phyloP scores from a whole-genome alignment of 148 eudicot genomes.

The Pouteria glomerata region DNA sequence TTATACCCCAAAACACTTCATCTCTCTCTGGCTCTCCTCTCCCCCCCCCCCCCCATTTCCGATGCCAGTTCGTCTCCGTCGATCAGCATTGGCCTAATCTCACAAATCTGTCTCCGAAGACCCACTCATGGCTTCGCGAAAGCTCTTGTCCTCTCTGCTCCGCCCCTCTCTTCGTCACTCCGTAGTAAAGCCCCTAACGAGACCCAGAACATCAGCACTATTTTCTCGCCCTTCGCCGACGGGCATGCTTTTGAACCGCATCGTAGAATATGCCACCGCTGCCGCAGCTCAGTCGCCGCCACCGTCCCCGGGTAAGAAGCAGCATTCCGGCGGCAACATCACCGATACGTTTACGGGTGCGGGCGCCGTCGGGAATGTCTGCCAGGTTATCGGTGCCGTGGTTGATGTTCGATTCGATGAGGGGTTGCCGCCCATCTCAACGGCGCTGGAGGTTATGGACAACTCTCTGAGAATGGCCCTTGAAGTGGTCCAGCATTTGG shows the following conservation, averaged over 20 bases:
- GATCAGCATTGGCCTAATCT: no score
- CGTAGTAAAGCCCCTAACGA: neutral
- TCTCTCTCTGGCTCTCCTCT: neutral
- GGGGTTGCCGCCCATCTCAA: constrained; percentile 63
- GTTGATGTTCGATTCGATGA: constrained; percentile 59
- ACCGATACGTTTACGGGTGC: constrained; percentile 58
- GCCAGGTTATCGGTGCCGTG: constrained; percentile 73
- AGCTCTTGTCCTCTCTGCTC: constrained; percentile 28
- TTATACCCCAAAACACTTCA: no score
- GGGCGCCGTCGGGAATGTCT: constrained; percentile 55
- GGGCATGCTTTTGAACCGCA: constrained; percentile 34
- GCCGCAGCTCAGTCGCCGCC: constrained; percentile 11
- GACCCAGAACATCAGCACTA: neutral
- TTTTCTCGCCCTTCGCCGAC: constrained; percentile 17
- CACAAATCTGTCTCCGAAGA: neutral
- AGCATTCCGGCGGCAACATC: constrained; percentile 26
- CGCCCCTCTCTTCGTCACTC: constrained; percentile 22
- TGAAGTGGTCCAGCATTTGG: constrained; percentile 79
- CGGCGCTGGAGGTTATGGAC: constrained; percentile 64
- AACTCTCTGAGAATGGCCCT: constrained; percentile 49
- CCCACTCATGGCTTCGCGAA: constrained; percentile 30
- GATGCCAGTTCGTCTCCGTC: no score
- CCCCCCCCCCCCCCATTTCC: no score
- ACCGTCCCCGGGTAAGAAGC: neutral
- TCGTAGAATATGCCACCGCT: constrained; percentile 33